A percentile compares a stretch with the other conserved stretches of the same genome.
Evolutionary conservation across 305 asterid species (phyloP).

Genomic region (Solanum hybrid): DNA sequence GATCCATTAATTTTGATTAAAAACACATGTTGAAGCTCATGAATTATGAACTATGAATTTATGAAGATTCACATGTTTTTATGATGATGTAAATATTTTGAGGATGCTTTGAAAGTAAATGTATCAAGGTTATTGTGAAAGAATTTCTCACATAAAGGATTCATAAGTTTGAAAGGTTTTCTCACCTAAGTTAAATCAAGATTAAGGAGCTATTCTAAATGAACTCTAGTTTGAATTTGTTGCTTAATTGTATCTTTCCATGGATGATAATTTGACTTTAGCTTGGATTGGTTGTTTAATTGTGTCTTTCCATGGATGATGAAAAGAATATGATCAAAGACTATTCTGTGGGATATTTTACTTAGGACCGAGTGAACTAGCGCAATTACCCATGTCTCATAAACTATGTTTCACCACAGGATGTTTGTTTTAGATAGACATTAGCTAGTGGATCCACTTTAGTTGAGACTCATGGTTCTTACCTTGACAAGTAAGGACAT

Average conservation of each 20-base stretch:
- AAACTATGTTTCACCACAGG: neutral
- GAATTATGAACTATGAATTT: neutral
- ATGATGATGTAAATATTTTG: neutral
- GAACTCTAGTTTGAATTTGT: neutral
- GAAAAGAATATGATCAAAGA: neutral
- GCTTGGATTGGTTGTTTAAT: neutral
- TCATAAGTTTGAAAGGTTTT: neutral
- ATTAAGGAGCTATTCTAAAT: neutral
- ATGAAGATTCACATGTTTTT: neutral
- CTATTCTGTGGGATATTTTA: neutral
- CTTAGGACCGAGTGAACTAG: neutral
- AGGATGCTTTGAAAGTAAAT: neutral
- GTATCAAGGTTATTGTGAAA: neutral
- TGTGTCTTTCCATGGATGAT: neutral
- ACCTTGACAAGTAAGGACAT: neutral
- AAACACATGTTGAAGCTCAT: no score
- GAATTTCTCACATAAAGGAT: neutral
- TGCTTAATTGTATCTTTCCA: neutral
- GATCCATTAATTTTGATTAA: no score
- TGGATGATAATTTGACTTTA: neutral
- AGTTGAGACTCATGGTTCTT: neutral
- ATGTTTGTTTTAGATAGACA: neutral
- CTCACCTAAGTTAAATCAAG: neutral
- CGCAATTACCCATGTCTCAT: neutral
- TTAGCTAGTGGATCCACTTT: neutral